Percentiles rank a stretch among this genome's conserved stretches.
These are phyloP conservation scores for Colletotrichum salicis DNA, from an alignment of 2,329 filamentous ascomycete genomes.

Conservation along the genomic window DNA sequence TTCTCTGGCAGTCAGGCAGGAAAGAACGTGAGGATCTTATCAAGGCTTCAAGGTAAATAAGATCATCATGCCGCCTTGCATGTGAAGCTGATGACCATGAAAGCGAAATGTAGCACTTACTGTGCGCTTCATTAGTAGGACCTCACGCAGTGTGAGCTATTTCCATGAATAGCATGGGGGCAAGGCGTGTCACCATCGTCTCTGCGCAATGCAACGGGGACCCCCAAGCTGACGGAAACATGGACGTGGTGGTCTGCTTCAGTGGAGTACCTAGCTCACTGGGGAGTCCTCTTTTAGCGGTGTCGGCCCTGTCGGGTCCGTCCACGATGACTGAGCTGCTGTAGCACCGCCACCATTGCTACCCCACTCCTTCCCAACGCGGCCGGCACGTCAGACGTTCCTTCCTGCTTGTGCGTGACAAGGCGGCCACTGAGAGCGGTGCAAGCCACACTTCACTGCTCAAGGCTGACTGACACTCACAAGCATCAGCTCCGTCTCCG, in stretches of 20 bases:
- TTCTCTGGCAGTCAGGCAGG: background rate
- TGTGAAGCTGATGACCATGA: background rate
- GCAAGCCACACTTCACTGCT: slow-evolving; percentile 32
- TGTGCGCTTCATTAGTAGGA: too few species aligned
- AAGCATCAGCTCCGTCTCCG: slow-evolving; percentile 16
- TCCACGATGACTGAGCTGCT: background rate
- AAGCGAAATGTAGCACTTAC: background rate
- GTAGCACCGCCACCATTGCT: slow-evolving; percentile 30
- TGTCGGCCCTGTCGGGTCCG: background rate
- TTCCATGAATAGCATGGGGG: slow-evolving; percentile 22
- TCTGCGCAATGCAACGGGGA: slow-evolving; percentile 15
- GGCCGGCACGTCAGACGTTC: slow-evolving; percentile 4
- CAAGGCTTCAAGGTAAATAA: background rate
- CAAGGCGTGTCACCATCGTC: slow-evolving; percentile 14
- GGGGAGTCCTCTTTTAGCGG: background rate
- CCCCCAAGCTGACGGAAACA: too few species aligned
- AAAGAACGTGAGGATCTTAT: background rate
- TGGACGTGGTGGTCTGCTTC: slow-evolving; percentile 3
- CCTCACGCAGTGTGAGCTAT: background rate
- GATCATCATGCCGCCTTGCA: background rate
- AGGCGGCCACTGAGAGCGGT: slow-evolving; percentile 18
- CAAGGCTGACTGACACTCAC: slow-evolving; percentile 35
- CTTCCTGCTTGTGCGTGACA: background rate
- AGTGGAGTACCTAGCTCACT: background rate
- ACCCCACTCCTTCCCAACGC: slow-evolving; percentile 17